Conservation (phyloP, 495 filamentous ascomycete species). For the Oidiodendron maius region DNA sequence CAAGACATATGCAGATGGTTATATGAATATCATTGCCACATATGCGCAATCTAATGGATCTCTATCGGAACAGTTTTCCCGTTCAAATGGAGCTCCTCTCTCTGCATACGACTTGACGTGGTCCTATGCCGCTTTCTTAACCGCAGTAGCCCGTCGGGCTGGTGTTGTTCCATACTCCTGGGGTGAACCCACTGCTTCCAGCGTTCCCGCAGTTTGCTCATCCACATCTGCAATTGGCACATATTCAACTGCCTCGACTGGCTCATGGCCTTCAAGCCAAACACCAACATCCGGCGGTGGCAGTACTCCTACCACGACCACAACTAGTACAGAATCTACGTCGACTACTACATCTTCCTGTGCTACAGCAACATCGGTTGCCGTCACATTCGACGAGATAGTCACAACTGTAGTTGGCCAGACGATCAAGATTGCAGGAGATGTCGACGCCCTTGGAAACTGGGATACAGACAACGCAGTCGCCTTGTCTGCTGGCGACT, state of each 20-base stretch:
- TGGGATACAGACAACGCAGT: conserved; percentile 23
- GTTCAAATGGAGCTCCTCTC: conserved; percentile 34
- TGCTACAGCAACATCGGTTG: conserved; percentile 28
- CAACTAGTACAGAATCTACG: conserved; percentile 27
- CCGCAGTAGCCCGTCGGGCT: conserved; percentile 18
- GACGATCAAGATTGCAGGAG: conserved; percentile 36
- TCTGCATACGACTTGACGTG: conserved; percentile 50
- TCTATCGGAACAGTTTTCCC: conserved; percentile 53
- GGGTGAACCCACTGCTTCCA: conserved; percentile 43
- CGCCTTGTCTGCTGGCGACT: conserved; percentile 19
- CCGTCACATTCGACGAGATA: conserved; percentile 31
- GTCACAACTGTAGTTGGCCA: conserved; percentile 42
- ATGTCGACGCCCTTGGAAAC: conserved; percentile 18
- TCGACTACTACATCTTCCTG: conserved; percentile 33
- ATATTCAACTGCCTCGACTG: conserved; percentile 50
- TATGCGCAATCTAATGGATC: conserved; percentile 47
- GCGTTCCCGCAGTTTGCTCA: conserved; percentile 48
- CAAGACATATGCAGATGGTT: conserved; percentile 56
- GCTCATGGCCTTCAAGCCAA: conserved; percentile 49
- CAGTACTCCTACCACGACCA: conserved; percentile 29
- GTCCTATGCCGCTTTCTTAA: conserved; percentile 46
- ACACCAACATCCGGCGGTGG: conserved; percentile 29
- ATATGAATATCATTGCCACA: conserved; percentile 41
- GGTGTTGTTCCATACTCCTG: conserved; percentile 26
- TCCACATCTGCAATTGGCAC: conserved; percentile 47